Evolutionary conservation across 2,329 filamentous ascomycete genomes (phyloP).

Genomic region (Penicillium polonicum): DNA sequence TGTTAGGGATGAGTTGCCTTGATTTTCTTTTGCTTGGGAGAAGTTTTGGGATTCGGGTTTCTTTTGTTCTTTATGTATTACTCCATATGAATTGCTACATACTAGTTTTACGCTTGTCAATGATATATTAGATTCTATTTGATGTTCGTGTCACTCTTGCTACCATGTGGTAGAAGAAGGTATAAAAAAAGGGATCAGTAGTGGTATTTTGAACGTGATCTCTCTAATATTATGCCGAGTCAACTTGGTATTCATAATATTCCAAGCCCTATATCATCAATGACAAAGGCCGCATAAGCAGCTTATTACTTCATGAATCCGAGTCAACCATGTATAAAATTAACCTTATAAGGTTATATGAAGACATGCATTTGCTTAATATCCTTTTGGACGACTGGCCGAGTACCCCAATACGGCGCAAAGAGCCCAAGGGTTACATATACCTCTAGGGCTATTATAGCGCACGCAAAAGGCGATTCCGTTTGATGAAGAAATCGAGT

Average conservation of each 20-base stretch:
- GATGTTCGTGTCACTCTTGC: background rate
- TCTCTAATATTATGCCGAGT: background rate
- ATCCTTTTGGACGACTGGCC: background rate
- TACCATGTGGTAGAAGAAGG: background rate
- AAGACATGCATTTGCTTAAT: background rate
- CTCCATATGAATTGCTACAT: slow-evolving; percentile 3
- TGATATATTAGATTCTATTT: slow-evolving; percentile 1
- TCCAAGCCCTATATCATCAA: background rate
- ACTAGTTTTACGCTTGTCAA: slow-evolving; percentile 7
- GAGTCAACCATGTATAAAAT: background rate
- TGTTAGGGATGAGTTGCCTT: slow-evolving; percentile 20
- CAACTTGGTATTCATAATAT: background rate
- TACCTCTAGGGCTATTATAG: background rate
- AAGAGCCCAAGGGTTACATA: background rate
- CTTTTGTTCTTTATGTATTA: slow-evolving; percentile 1
- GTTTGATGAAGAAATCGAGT: background rate
- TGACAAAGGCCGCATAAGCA: background rate
- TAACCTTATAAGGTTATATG: background rate
- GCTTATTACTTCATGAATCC: too few relatives aligned
- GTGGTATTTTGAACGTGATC: background rate
- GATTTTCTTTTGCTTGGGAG: background rate
- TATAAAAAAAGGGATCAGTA: background rate
- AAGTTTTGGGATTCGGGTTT: background rate
- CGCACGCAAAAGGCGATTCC: background rate
- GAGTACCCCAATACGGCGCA: background rate